phyloP scores from a whole-genome alignment of 2,329 filamentous ascomycete genomes.

The Coccinonectria pachysandricola region DNA sequence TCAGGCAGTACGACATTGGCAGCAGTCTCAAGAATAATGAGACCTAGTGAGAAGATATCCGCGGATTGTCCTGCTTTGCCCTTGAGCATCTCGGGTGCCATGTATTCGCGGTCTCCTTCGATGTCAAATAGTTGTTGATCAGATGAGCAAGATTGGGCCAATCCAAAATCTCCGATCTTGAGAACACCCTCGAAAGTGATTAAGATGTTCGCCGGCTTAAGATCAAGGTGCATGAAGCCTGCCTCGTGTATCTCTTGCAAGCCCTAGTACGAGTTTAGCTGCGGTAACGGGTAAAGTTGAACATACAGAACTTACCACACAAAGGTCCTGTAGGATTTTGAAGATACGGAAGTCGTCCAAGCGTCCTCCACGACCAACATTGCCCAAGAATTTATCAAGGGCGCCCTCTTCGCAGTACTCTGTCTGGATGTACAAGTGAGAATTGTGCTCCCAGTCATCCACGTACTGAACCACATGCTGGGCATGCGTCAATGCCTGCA shows the following conservation, averaged over 20 bases:
- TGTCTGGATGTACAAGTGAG: conserved; percentile 90
- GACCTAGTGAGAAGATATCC: conserved; percentile 86
- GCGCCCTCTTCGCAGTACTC: conserved; percentile 95
- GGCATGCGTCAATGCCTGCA: conserved; percentile 65
- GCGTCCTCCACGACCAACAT: conserved; percentile 71
- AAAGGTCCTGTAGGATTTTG: conserved; percentile 88
- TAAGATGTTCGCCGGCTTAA: conserved; percentile 78
- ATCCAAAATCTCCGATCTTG: conserved; percentile 79
- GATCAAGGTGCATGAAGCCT: conserved; percentile 74
- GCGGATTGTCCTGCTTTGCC: conserved; percentile 83
- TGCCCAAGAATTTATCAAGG: conserved; percentile 73
- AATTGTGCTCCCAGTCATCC: conserved; percentile 78
- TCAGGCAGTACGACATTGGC: conserved; percentile 90
- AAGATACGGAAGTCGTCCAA: conserved; percentile 97
- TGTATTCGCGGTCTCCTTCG: conserved; percentile 93
- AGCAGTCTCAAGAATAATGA: conserved; percentile 90
- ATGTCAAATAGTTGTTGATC: conserved; percentile 65
- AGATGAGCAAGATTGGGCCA: conserved; percentile 71
- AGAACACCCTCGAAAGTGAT: conserved; percentile 72
- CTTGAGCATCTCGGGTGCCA: conserved; percentile 82
- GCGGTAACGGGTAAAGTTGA: background rate
- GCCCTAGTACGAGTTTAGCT: conserved; percentile 45
- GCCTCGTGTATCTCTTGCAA: conserved; percentile 82
- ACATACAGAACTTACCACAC: conserved; percentile 50
- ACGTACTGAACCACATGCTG: conserved; percentile 81